phyloP scores from a whole-genome alignment of 495 filamentous ascomycete species.

The Cryomyces antarcticus region DNA sequence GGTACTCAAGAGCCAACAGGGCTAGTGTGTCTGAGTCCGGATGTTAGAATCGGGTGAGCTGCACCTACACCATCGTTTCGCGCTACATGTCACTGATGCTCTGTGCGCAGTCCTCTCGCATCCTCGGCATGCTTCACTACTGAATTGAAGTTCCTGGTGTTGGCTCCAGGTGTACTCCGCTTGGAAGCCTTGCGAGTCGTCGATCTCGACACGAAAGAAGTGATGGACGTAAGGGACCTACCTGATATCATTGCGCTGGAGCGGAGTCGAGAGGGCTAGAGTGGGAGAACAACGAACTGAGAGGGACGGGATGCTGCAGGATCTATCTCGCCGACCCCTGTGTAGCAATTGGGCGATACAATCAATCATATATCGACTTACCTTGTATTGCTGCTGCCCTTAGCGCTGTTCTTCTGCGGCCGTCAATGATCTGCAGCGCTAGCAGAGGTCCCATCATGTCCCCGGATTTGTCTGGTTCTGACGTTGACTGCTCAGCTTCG shows the following conservation, averaged over 20 bases:
- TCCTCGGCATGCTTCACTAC: slow-evolving; percentile 62
- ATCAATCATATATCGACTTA: too few relatives aligned
- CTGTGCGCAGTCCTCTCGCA: slow-evolving; percentile 36
- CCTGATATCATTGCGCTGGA: slow-evolving; percentile 39
- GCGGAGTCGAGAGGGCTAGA: background rate
- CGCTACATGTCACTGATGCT: slow-evolving; percentile 4
- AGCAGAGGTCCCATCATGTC: too few relatives aligned
- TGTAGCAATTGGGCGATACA: too few relatives aligned
- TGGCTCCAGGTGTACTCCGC: slow-evolving; percentile 51
- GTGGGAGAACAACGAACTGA: too few relatives aligned
- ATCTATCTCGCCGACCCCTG: too few relatives aligned
- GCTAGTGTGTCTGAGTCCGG: slow-evolving; percentile 61
- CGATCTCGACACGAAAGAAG: slow-evolving; percentile 63
- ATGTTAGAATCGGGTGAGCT: slow-evolving; percentile 59
- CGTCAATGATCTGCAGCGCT: too few relatives aligned
- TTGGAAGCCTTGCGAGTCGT: slow-evolving; percentile 67
- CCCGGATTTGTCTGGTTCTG: too few relatives aligned
- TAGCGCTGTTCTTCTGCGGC: too few relatives aligned
- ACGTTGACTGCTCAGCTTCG: too few relatives aligned
- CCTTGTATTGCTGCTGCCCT: too few relatives aligned
- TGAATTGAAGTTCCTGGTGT: slow-evolving; percentile 59
- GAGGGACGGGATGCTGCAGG: too few relatives aligned
- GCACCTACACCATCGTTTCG: background rate
- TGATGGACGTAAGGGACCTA: slow-evolving; percentile 62
- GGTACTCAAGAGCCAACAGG: slow-evolving; percentile 51